phyloP scores from a whole-genome alignment of 2,329 filamentous ascomycete genomes.

The Fusarium brevicatenulatum region DNA sequence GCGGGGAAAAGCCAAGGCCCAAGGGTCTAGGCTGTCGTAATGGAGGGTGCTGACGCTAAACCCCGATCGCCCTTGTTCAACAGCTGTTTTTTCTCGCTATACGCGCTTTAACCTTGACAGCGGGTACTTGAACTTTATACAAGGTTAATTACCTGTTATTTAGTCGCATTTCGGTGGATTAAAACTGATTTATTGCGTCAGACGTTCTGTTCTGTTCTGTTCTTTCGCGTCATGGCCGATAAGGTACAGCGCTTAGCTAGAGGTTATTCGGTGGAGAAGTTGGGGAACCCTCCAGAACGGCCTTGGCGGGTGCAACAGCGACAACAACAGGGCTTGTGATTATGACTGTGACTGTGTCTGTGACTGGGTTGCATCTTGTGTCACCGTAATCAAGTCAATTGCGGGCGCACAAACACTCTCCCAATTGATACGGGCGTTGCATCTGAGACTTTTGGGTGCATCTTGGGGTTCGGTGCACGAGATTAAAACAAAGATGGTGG shows the following conservation, averaged over 20 bases:
- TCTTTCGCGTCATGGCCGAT: not conserved
- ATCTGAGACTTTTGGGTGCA: not conserved
- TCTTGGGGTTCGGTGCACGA: not conserved
- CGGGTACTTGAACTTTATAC: not conserved
- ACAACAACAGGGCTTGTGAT: not conserved
- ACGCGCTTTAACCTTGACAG: accelerated
- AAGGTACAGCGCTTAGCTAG: not conserved
- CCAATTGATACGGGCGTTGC: not conserved
- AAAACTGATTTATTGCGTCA: accelerated
- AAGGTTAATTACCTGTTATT: not conserved
- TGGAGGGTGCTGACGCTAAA: not conserved
- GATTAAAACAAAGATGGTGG: not conserved
- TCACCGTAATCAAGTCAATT: not conserved
- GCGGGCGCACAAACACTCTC: not conserved
- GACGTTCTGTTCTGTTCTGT: not conserved
- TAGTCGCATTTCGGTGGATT: accelerated
- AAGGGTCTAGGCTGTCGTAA: not conserved
- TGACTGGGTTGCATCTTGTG: not conserved
- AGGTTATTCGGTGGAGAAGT: not conserved
- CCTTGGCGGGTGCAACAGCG: not conserved
- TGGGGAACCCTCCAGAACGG: slow-evolving; percentile 9
- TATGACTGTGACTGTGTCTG: not conserved
- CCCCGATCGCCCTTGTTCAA: not conserved
- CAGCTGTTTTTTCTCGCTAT: too few relatives aligned
- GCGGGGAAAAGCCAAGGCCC: not conserved